Conservation (phyloP, 441 rosid species). For the Kokia cookei region DNA sequence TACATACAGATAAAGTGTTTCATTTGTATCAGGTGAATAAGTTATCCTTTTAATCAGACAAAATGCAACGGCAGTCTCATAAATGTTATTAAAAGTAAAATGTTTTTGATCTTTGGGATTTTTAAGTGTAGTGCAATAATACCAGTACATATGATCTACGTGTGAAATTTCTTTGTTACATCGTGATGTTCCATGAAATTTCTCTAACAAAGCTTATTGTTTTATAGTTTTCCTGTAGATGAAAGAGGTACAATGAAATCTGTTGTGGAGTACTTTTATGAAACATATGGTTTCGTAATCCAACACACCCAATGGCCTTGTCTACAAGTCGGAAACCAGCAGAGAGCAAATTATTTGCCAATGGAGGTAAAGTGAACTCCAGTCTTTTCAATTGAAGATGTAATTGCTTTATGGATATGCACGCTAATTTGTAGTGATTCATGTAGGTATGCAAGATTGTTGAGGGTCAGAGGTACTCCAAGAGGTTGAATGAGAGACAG, state of each 20-base stretch:
- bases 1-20: background rate
- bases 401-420: background rate
- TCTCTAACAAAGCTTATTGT: background rate
- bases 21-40: background rate
- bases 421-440: constrained; percentile 8
- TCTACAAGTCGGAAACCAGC: constrained; percentile 88
- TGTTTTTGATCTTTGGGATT: background rate
- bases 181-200: background rate
- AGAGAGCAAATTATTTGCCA: constrained; percentile 87
- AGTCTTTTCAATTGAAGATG: background rate
- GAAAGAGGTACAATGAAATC: constrained; percentile 88
- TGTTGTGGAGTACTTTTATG: constrained; percentile 80
- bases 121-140: background rate
- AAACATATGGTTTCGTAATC: constrained; percentile 72
- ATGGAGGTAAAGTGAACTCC: constrained; percentile 57
- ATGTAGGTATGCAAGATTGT: constrained; percentile 88
- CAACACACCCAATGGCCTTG: constrained; percentile 86
- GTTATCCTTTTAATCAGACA: background rate
- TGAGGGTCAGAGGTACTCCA: constrained; percentile 90
- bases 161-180: background rate
- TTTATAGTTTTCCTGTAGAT: constrained; percentile 71
- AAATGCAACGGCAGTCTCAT: background rate
- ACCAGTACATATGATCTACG: background rate
- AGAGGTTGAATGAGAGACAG: constrained; percentile 85
- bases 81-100: background rate